Percentiles rank a stretch among this genome's conserved stretches.
Evolutionary conservation across 2,329 filamentous ascomycete species (phyloP).

Genomic region (Lachnellula subtilissima): DNA sequence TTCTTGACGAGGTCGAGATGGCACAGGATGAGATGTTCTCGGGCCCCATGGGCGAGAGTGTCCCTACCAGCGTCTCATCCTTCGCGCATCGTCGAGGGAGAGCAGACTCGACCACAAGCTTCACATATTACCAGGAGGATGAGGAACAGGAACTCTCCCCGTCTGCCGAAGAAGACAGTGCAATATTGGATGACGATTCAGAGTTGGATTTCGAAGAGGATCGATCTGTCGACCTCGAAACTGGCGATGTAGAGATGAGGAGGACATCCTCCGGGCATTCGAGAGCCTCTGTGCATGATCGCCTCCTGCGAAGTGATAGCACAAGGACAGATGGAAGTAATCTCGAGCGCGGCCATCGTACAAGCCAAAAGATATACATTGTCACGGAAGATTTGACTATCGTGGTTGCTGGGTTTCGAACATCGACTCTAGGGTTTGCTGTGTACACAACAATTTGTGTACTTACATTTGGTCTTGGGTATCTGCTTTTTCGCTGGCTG

Average conservation of each 20-base stretch:
- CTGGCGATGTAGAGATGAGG: conserved; percentile 42
- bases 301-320: conserved; percentile 69
- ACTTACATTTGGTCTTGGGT: conserved; percentile 70
- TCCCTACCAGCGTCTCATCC: conserved; percentile 89
- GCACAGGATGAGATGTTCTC: conserved; percentile 94
- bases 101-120: conserved; percentile 81
- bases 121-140: conserved; percentile 80
- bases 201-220: conserved; percentile 31
- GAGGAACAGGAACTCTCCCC: conserved; percentile 48
- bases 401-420: conserved; percentile 86
- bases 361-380: conserved; percentile 89
- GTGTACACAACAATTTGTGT: conserved; percentile 68
- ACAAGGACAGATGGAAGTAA: conserved; percentile 62
- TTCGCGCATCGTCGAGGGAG: conserved; percentile 80
- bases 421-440: conserved; percentile 63
- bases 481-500: conserved; percentile 83
- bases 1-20: conserved; percentile 98
- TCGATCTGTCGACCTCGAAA: conserved; percentile 30
- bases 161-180: conserved; percentile 34
- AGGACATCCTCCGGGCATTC: conserved; percentile 60
- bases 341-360: conserved; percentile 54
- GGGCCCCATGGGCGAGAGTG: conserved; percentile 87
- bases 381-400: conserved; percentile 90
- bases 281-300: conserved; percentile 51
- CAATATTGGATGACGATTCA: conserved; percentile 37